phyloP scores from a whole-genome alignment of 163 green algal genomes.

The Chlorella variabilis region DNA sequence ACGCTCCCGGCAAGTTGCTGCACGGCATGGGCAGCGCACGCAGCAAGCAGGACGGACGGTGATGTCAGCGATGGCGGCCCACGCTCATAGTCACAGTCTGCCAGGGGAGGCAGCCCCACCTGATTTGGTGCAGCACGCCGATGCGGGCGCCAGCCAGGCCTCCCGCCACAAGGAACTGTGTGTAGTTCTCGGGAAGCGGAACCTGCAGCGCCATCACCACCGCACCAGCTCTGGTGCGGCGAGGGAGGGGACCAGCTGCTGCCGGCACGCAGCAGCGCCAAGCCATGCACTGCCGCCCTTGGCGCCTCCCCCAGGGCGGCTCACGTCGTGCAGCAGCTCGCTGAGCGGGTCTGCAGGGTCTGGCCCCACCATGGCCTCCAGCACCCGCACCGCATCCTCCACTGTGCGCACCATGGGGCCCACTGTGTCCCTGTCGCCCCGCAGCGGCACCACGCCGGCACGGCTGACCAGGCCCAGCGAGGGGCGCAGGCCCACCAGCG shows the following conservation, averaged over 20 bases:
- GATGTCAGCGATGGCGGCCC: no score
- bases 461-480: conserved; percentile 44
- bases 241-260: no score
- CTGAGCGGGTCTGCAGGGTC: conserved; percentile 40
- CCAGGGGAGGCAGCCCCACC: not conserved
- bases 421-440: conserved; percentile 14
- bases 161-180: conserved; percentile 31
- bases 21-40: not conserved
- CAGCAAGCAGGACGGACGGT: no score
- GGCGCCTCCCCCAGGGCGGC: not conserved
- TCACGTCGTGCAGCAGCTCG: not conserved
- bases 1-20: conserved; percentile 27
- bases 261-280: no score
- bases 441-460: conserved; percentile 21
- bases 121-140: conserved; percentile 49
- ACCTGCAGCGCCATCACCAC: no score
- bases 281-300: not conserved
- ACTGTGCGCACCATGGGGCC: conserved; percentile 53
- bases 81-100: no score
- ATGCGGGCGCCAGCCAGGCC: conserved; percentile 44
- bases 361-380: conserved; percentile 35
- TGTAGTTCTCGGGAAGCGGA: conserved; percentile 45
- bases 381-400: conserved; percentile 42
- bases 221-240: no score
- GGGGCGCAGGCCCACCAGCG: conserved; percentile 96